Evolutionary conservation across 2,329 filamentous ascomycete genomes (phyloP), one percentile per base, ranked within the genome.

Genomic region (Pseudohalonectria lignicola): DNA sequence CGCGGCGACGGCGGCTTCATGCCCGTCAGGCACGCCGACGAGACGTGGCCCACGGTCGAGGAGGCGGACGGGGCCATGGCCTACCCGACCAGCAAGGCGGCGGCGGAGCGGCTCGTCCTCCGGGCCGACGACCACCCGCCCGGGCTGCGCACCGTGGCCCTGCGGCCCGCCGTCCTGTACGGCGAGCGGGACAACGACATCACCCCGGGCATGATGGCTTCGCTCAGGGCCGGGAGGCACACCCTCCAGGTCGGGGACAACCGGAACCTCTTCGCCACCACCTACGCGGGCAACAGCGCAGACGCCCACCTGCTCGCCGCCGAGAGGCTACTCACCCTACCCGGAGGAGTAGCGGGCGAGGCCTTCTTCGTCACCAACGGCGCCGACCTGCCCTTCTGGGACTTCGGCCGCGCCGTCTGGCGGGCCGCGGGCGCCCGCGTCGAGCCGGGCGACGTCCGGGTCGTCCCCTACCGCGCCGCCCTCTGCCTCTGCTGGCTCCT

Each of bases 101-200:
- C 96, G 63, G 74, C 96, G 53, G 96, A 96, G 66, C 78, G 82
- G 50, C 96, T 82, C 64, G 82, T 95, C 48, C 76, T 76, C 44
- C 90, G 90, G 39, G 75, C 72, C 45, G 82, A 84, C 40, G 87
- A 86, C 51, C 74, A 78, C 38, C 82, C 88, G 36, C 71, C 79
- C 49, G 87, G 95, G 57, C 68, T 96, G 46, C 75, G 82, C 42
- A 73, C 74, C 47, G 76, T 82, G 36, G 66, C 74, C 28, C 74
- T 95, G 53, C 90, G 86, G 70, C 76, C 75, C 30, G 87, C 84
- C 39, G 82, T 95, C 45, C 41, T 46, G 15, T 33, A 43, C 32
- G 47, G 45, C 11, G 47, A 49, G 37, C 34, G 40, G 16, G 78
- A 83, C 51, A 65, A 64, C 11, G 66, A 72, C 11, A 57, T 74